Percentiles rank a stretch among this genome's conserved stretches.
Conservation (phyloP, 805 yeast genomes). For the Metschnikowia lochheadii region DNA sequence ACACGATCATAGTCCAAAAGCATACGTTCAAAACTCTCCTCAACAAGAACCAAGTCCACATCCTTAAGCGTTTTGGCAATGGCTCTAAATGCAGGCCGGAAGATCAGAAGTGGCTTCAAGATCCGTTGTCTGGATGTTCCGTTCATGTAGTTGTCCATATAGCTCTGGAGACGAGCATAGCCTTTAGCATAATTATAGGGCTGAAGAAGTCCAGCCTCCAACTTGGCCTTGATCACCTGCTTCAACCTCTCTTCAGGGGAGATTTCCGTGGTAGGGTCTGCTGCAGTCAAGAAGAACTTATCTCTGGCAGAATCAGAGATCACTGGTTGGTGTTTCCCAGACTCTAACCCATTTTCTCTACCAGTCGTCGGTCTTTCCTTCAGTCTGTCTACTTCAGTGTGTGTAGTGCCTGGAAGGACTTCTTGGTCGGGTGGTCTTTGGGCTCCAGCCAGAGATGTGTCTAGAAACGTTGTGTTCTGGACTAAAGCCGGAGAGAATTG, state of each 20-base stretch:
- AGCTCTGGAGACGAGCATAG: slow-evolving; percentile 80
- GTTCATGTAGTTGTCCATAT: slow-evolving; percentile 92
- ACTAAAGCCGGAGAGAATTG: slow-evolving; percentile 26
- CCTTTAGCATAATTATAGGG: slow-evolving; percentile 95
- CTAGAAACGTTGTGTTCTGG: slow-evolving; percentile 8
- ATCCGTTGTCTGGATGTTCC: slow-evolving; percentile 78
- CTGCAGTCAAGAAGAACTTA: slow-evolving; percentile 91
- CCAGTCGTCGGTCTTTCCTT: not conserved
- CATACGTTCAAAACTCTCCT: slow-evolving; percentile 93
- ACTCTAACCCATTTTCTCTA: not conserved
- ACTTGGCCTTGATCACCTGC: slow-evolving; percentile 89
- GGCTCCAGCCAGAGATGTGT: not conserved
- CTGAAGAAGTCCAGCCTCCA: slow-evolving; percentile 86
- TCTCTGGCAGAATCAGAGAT: slow-evolving; percentile 80
- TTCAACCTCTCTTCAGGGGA: slow-evolving; percentile 91
- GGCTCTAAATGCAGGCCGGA: slow-evolving; percentile 90
- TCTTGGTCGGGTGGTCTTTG: slow-evolving; percentile 1
- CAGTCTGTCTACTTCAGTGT: not conserved
- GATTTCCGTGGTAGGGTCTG: slow-evolving; percentile 91
- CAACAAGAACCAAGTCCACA: slow-evolving; percentile 86
- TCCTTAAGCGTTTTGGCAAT: slow-evolving; percentile 87
- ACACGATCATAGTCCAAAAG: slow-evolving; percentile 89
- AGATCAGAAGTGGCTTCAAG: slow-evolving; percentile 75
- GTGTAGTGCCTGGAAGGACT: slow-evolving; percentile 16
- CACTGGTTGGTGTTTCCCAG: slow-evolving; percentile 30